These are phyloP conservation scores for Citrus sinensis DNA, from an alignment of 345 rosid genomes.

Conservation along the genomic window DVS_A1.0 CM039163.1:5681501-5682000, in stretches of 20 bases:
- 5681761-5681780: slow-evolving; percentile 66
- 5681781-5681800: slow-evolving; percentile 69
- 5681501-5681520: background rate
- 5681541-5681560: background rate
- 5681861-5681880: slow-evolving; percentile 3
- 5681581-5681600: background rate
- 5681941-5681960: slow-evolving; percentile 79
- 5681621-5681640: background rate
- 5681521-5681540: slow-evolving; percentile 21
- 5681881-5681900: slow-evolving; percentile 78
- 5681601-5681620: background rate
- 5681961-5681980: slow-evolving; percentile 38
- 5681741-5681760: slow-evolving; percentile 82
- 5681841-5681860: background rate
- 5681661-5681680: background rate
- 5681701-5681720: slow-evolving; percentile 48
- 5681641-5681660: background rate
- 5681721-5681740: slow-evolving; percentile 81
- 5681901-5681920: slow-evolving; percentile 68
- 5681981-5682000: slow-evolving; percentile 67
- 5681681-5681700: background rate
- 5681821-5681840: background rate
- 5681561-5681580: background rate
- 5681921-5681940: slow-evolving; percentile 86
- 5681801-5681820: slow-evolving; percentile 3